A percentile compares a stretch with the other conserved stretches of the same genome.
phyloP scores from a whole-genome alignment of 1,284 basidiomycete species.

The Malassezia globosa region DNA sequence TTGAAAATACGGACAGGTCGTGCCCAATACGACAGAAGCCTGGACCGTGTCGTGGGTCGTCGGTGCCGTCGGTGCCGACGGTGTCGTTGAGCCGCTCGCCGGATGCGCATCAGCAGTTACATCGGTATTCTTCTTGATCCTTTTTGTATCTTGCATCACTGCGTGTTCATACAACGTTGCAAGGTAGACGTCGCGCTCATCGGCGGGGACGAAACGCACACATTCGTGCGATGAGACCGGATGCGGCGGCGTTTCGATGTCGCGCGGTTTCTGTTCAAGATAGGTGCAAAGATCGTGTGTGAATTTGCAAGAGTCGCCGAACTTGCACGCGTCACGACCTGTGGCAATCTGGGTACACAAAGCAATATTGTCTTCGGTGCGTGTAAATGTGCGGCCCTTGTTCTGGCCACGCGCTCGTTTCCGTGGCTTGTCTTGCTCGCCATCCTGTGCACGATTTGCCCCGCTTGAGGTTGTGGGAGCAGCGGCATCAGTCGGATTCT shows the following conservation, averaged over 20 bases:
- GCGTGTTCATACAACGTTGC: constrained; percentile 6
- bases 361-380: constrained; percentile 7
- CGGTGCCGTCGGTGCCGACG: neutral
- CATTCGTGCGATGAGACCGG: neutral
- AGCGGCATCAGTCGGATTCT: neutral
- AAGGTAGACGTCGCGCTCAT: constrained; percentile 7
- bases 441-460: neutral
- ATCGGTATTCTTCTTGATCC: too few species aligned
- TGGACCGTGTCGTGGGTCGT: constrained; percentile 23
- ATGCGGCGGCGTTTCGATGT: neutral
- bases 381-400: constrained; percentile 14
- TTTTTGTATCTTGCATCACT: neutral
- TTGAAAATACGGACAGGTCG: constrained; percentile 60
- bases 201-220: neutral
- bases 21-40: constrained; percentile 53
- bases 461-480: neutral
- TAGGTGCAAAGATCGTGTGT: constrained; percentile 15
- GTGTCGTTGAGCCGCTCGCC: neutral
- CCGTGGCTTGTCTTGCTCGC: neutral
- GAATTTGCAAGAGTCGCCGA: constrained; percentile 14
- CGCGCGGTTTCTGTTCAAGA: constrained; percentile 10
- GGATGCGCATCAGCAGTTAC: neutral
- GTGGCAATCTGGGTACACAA: constrained; percentile 8
- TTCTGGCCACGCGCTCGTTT: constrained; percentile 18
- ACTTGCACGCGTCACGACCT: constrained; percentile 6